Conservation (phyloP, 768 basidiomycete genomes). For the Mycena amicta region DNA sequence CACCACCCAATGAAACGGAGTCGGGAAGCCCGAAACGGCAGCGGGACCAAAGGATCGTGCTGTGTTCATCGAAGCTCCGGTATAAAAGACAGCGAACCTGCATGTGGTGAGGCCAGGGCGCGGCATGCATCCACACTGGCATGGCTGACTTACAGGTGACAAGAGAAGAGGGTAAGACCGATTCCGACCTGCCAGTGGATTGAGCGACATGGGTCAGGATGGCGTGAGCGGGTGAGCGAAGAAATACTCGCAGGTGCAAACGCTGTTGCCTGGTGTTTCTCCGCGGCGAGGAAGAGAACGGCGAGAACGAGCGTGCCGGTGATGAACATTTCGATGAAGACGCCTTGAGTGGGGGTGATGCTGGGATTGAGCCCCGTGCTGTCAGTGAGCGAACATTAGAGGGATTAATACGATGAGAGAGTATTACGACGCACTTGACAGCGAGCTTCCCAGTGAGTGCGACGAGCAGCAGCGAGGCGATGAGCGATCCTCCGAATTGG, state of each 20-base stretch:
- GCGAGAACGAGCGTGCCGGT: conserved; percentile 60
- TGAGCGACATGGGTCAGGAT: background rate
- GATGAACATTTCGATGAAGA: conserved; percentile 76
- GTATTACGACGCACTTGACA: conserved; percentile 49
- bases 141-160: conserved; percentile 51
- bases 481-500: conserved; percentile 62
- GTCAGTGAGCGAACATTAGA: conserved; percentile 7
- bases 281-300: conserved; percentile 74
- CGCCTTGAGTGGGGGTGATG: conserved; percentile 56
- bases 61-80: conserved; percentile 69
- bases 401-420: background rate
- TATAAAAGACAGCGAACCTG: conserved; percentile 64
- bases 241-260: conserved; percentile 62
- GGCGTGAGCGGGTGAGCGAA: background rate
- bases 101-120: background rate
- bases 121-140: background rate
- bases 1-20: conserved; percentile 63
- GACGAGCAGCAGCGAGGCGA: conserved; percentile 56
- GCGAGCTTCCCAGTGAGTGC: conserved; percentile 55
- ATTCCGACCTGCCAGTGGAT: conserved; percentile 53
- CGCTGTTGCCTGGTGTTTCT: conserved; percentile 66
- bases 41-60: conserved; percentile 74
- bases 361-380: conserved; percentile 52
- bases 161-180: conserved; percentile 64
- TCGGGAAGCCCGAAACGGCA: conserved; percentile 61